Percentiles rank a stretch among this genome's conserved stretches.
Conservation (phyloP, 805 yeast species). For the Cyberlindnera misumaiensis region DNA sequence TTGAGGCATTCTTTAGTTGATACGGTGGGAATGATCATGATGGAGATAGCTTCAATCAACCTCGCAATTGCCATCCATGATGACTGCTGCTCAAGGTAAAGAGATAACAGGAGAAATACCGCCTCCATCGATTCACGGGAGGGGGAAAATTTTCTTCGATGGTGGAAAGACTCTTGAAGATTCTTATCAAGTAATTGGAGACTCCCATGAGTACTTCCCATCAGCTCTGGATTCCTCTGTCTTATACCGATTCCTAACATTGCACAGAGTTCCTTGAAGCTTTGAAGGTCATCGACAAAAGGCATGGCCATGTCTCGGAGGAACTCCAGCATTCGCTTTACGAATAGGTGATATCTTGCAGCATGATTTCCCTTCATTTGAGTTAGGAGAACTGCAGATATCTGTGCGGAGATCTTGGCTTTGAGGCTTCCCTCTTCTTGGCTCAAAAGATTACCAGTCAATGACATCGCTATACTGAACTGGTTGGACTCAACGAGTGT, state of each 20-base stretch:
- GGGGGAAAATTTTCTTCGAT: too few species aligned
- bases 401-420: too few species aligned
- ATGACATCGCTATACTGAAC: slow-evolving; percentile 12
- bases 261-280: slow-evolving; percentile 10
- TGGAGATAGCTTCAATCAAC: too few species aligned
- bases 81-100: too few species aligned
- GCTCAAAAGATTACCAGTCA: slow-evolving; percentile 13
- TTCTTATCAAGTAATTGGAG: slow-evolving; percentile 2
- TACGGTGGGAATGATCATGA: too few species aligned
- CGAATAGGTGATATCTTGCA: slow-evolving; percentile 8
- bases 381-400: too few species aligned
- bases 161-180: too few species aligned
- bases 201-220: slow-evolving; percentile 12
- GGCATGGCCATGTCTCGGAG: slow-evolving; percentile 13
- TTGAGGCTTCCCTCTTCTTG: slow-evolving; percentile 1
- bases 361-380: background rate
- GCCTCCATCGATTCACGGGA: too few species aligned
- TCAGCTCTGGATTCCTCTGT: slow-evolving; percentile 9
- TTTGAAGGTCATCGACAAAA: slow-evolving; percentile 8
- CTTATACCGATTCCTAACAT: slow-evolving; percentile 5
- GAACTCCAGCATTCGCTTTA: slow-evolving; percentile 13
- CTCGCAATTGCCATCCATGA: too few species aligned
- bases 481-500: slow-evolving; percentile 13
- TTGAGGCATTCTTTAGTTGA: too few species aligned
- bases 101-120: too few species aligned